phyloP scores from a whole-genome alignment of 768 basidiomycete species.

The Boletus pseudopeckii region DNA sequence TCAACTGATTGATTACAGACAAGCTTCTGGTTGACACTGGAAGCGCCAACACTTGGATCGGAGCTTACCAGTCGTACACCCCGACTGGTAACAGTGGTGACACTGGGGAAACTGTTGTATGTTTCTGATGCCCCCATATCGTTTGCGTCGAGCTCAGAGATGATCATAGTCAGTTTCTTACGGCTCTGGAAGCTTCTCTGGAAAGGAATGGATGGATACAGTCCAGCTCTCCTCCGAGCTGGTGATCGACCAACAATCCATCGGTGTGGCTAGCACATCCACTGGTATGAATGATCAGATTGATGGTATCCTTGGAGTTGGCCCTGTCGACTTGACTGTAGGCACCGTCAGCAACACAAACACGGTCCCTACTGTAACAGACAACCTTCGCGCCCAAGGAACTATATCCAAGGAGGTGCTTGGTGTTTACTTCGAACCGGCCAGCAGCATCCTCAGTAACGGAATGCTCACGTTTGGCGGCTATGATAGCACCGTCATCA shows the following conservation, averaged over 20 bases:
- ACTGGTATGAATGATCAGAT: conserved; percentile 24
- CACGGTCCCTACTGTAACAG: conserved; percentile 32
- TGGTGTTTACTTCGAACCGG: conserved; percentile 32
- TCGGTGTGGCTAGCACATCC: conserved; percentile 30
- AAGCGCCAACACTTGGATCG: conserved; percentile 31
- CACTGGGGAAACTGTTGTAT: conserved; percentile 23
- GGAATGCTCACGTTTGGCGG: conserved; percentile 30
- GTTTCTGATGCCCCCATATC: not conserved
- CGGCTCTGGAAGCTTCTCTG: conserved; percentile 4
- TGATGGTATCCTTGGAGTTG: conserved; percentile 39
- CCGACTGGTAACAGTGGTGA: conserved; percentile 4
- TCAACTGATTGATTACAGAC: conserved; percentile 15
- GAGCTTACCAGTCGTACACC: conserved; percentile 14
- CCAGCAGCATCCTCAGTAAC: not conserved
- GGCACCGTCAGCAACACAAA: conserved; percentile 15
- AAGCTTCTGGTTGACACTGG: conserved; percentile 30
- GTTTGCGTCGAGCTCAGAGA: not conserved
- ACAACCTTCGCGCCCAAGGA: conserved; percentile 31
- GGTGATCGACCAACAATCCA: conserved; percentile 27
- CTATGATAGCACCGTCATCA: conserved; percentile 8
- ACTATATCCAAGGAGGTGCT: conserved; percentile 26
- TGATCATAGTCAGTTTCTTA: conserved; percentile 1
- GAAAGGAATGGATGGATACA: conserved; percentile 13
- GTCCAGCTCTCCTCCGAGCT: conserved; percentile 3
- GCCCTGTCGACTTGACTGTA: conserved; percentile 33